Percentiles rank a stretch among this genome's conserved stretches.
Conservation (phyloP, 139 green algal species). For the Chlorella ohadii region DNA sequence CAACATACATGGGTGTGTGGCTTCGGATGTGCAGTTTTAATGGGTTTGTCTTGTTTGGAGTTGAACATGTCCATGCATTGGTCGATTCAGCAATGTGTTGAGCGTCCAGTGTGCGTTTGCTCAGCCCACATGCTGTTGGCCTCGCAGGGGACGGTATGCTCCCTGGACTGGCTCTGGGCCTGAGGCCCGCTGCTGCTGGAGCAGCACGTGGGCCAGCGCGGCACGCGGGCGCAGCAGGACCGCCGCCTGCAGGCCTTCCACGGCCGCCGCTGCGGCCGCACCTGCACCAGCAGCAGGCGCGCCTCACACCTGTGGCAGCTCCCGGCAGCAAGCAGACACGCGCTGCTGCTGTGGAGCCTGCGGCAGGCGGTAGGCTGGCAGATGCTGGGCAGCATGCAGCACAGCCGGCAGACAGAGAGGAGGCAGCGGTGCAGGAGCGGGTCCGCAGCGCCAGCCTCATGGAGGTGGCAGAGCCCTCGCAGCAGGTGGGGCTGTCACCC, state of each 20-base stretch:
- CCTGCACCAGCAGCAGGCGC: background rate
- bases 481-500: conserved; percentile 21
- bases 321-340: background rate
- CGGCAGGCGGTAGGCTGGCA: background rate
- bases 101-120: no score
- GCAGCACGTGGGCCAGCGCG: background rate
- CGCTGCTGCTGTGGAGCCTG: background rate
- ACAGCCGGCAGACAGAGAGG: background rate
- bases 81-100: no score
- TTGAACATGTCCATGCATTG: no score
- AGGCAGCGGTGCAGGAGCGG: background rate
- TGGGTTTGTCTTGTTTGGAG: no score
- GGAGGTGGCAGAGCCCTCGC: background rate
- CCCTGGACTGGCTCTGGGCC: background rate
- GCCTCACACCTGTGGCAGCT: background rate
- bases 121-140: background rate
- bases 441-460: no score
- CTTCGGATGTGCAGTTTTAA: background rate
- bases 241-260: background rate
- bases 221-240: no score
- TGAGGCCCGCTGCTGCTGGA: background rate
- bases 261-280: background rate
- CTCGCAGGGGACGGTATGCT: background rate
- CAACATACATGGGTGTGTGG: background rate
- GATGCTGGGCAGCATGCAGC: background rate